These are phyloP conservation scores for Penicillium goetzii DNA, from an alignment of 495 filamentous ascomycete species.

Conservation along the genomic window DNA sequence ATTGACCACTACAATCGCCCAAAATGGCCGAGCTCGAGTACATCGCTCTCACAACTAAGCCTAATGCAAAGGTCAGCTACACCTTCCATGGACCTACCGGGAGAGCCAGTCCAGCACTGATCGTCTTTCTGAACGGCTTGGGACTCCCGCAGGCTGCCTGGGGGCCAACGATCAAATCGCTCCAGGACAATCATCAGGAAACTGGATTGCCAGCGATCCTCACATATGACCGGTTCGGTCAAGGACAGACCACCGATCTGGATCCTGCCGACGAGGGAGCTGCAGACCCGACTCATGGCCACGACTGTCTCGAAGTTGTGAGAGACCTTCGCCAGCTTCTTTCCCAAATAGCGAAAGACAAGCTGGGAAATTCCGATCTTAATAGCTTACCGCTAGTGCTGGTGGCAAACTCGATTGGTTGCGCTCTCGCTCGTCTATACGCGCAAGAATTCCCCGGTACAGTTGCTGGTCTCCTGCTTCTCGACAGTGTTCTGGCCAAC, in stretches of 20 bases:
- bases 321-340: conserved; percentile 58
- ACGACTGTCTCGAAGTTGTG: conserved; percentile 53
- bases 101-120: conserved; percentile 34
- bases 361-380: conserved; percentile 20
- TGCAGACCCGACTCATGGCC: conserved; percentile 50
- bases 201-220: conserved; percentile 51
- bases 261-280: conserved; percentile 55
- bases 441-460: conserved; percentile 48
- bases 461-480: conserved; percentile 55
- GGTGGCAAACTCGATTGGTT: conserved; percentile 63
- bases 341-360: conserved; percentile 36
- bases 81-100: conserved; percentile 25
- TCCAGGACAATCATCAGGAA: conserved; percentile 37
- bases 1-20: neutral
- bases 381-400: conserved; percentile 46
- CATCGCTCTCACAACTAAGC: conserved; percentile 34
- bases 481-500: conserved; percentile 67
- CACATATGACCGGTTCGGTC: conserved; percentile 67
- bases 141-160: conserved; percentile 55
- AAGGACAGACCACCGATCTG: conserved; percentile 56
- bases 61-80: conserved; percentile 33
- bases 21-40: conserved; percentile 22
- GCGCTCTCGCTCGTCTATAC: conserved; percentile 60
- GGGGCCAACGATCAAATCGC: conserved; percentile 47
- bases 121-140: conserved; percentile 68